Percentiles rank a stretch among this genome's conserved stretches.
phyloP scores from a whole-genome alignment of 768 basidiomycete genomes.

The Kwoniella sp. region DNA sequence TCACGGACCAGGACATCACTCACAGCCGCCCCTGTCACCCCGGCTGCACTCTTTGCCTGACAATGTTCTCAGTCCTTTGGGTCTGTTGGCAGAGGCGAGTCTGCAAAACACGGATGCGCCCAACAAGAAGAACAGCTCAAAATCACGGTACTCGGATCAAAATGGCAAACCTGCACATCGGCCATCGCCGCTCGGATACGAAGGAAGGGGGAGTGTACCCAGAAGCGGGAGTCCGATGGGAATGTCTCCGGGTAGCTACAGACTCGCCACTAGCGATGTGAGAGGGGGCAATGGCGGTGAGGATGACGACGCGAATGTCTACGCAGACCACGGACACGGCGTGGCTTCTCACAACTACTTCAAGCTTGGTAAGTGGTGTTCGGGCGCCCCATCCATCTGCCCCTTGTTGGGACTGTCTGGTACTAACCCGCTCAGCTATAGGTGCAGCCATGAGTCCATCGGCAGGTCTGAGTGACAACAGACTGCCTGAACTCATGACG shows the following conservation, averaged over 20 bases:
- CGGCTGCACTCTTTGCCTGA: conserved; percentile 89
- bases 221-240: conserved; percentile 26
- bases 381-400: neutral
- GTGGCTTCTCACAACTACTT: conserved; percentile 91
- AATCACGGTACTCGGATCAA: conserved; percentile 1
- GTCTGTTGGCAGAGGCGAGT: conserved; percentile 87
- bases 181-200: conserved; percentile 33
- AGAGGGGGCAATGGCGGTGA: conserved; percentile 55
- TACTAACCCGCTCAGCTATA: neutral
- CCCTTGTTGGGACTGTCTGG: neutral
- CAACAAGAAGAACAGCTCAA: conserved; percentile 12
- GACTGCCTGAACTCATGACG: conserved; percentile 86
- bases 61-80: conserved; percentile 87
- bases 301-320: conserved; percentile 20
- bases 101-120: conserved; percentile 51
- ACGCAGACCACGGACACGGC: conserved; percentile 27
- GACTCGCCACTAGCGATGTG: conserved; percentile 46
- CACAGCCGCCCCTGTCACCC: conserved; percentile 65
- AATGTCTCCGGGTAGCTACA: conserved; percentile 25
- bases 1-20: conserved; percentile 24
- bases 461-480: conserved; percentile 70
- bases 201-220: conserved; percentile 10
- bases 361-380: conserved; percentile 69
- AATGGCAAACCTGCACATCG: conserved; percentile 28
- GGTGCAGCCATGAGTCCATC: conserved; percentile 36